Evolutionary conservation across 208 protist species (phyloP).

Genomic region (Spongospora subterranea): DNA sequence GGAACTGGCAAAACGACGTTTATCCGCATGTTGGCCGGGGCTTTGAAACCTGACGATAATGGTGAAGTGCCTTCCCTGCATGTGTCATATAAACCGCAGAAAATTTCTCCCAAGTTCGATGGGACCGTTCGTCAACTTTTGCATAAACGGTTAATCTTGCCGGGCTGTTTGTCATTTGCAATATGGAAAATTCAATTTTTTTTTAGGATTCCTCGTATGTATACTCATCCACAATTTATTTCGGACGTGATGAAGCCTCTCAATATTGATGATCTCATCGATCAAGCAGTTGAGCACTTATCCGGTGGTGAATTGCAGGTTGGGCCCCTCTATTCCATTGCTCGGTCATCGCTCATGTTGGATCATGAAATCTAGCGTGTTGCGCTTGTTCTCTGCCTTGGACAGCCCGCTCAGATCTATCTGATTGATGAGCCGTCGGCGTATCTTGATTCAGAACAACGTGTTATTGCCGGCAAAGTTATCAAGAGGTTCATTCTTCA

Average conservation of each 20-base stretch:
- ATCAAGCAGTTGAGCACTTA: constrained; percentile 94
- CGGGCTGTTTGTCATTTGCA: not conserved
- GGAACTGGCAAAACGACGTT: constrained; percentile 99
- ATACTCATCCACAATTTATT: constrained; percentile 95
- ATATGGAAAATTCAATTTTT: not conserved
- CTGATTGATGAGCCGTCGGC: constrained; percentile 99
- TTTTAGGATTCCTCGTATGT: constrained; percentile 72
- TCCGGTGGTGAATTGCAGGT: constrained; percentile 99
- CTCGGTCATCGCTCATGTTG: not conserved
- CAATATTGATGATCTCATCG: constrained; percentile 94
- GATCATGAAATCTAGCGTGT: constrained; percentile 81
- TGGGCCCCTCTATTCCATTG: constrained; percentile 12
- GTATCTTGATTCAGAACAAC: constrained; percentile 99
- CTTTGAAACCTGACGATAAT: constrained; percentile 75
- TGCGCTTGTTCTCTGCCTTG: constrained; percentile 95
- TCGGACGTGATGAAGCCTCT: constrained; percentile 98
- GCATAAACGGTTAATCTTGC: constrained; percentile 60
- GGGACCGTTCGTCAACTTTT: constrained; percentile 70
- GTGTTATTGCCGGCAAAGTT: constrained; percentile 95
- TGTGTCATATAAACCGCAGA: constrained; percentile 99
- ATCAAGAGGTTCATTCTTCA: constrained; percentile 93
- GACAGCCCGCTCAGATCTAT: constrained; percentile 98
- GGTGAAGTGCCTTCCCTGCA: constrained; percentile 88
- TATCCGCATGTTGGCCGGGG: constrained; percentile 96
- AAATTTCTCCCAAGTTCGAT: constrained; percentile 97